These are phyloP conservation scores for Trichoderma oligosporum DNA, from an alignment of 2,329 filamentous ascomycete species.

Conservation along the genomic window DNA sequence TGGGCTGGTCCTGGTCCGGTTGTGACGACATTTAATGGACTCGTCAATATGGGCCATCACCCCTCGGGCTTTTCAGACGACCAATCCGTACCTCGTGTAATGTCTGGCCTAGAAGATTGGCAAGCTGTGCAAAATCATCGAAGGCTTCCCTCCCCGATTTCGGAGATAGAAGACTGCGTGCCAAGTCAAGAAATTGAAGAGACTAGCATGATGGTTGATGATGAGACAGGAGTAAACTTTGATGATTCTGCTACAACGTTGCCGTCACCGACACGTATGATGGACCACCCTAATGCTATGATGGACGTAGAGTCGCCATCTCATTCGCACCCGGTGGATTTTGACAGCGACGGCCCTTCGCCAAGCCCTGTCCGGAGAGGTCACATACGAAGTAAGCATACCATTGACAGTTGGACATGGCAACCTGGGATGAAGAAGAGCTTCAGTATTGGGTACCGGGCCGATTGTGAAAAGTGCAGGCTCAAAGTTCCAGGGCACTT, in stretches of 20 bases:
- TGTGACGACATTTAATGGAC: conserved; percentile 34
- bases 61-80: conserved; percentile 39
- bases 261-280: conserved; percentile 33
- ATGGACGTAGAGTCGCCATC: conserved; percentile 36
- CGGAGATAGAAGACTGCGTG: conserved; percentile 51
- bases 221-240: conserved; percentile 31
- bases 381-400: conserved; percentile 57
- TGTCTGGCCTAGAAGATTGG: conserved; percentile 47
- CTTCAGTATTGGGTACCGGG: conserved; percentile 74
- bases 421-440: conserved; percentile 64
- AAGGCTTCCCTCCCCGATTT: conserved; percentile 57
- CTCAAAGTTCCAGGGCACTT: conserved; percentile 74
- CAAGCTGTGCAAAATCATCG: conserved; percentile 51
- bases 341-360: conserved; percentile 37
- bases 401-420: conserved; percentile 57
- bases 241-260: conserved; percentile 20
- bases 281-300: conserved; percentile 39
- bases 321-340: conserved; percentile 26
- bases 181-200: conserved; percentile 34
- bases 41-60: conserved; percentile 40
- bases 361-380: conserved; percentile 51
- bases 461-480: conserved; percentile 74
- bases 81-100: conserved; percentile 46
- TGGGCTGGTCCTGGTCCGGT: conserved; percentile 33
- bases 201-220: conserved; percentile 33